A percentile compares a stretch with the other conserved stretches of the same genome.
These are phyloP conservation scores for Kodamaea fungicola DNA, from an alignment of 1,139 yeast genomes.

Conservation along the genomic window DNA sequence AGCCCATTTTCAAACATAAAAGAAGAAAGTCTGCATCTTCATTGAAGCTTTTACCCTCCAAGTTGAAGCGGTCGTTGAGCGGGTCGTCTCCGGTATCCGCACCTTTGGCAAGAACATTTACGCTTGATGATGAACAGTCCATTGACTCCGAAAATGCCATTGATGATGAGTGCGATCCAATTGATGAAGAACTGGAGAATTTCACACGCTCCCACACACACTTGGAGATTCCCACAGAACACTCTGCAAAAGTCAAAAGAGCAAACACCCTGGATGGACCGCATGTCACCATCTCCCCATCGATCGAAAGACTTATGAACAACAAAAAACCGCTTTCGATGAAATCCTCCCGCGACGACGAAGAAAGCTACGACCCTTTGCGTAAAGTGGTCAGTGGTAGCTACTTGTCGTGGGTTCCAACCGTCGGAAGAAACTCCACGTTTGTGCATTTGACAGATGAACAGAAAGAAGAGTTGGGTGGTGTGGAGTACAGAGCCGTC, in stretches of 20 bases:
- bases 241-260: conserved; percentile 39
- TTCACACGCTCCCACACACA: conserved; percentile 31
- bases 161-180: conserved; percentile 13
- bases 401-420: conserved; percentile 88
- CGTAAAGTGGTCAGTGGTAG: conserved; percentile 43
- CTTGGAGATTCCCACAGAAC: conserved; percentile 31
- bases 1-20: conserved; percentile 35
- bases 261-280: conserved; percentile 46
- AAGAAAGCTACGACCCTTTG: conserved; percentile 12
- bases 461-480: conserved; percentile 93
- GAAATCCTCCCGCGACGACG: conserved; percentile 11
- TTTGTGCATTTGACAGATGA: conserved; percentile 77
- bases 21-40: conserved; percentile 11
- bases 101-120: conserved; percentile 1
- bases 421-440: conserved; percentile 92
- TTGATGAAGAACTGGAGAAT: conserved; percentile 13
- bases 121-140: conserved; percentile 17
- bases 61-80: conserved; percentile 19
- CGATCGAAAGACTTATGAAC: conserved; percentile 28
- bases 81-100: conserved; percentile 11
- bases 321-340: conserved; percentile 9
- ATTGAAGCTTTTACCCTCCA: conserved; percentile 10
- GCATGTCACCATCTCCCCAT: conserved; percentile 33
- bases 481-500: conserved; percentile 91
- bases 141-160: conserved; percentile 18